Base-by-base conservation (phyloP, 768 basidiomycete species). In the Imleria badia region DNA sequence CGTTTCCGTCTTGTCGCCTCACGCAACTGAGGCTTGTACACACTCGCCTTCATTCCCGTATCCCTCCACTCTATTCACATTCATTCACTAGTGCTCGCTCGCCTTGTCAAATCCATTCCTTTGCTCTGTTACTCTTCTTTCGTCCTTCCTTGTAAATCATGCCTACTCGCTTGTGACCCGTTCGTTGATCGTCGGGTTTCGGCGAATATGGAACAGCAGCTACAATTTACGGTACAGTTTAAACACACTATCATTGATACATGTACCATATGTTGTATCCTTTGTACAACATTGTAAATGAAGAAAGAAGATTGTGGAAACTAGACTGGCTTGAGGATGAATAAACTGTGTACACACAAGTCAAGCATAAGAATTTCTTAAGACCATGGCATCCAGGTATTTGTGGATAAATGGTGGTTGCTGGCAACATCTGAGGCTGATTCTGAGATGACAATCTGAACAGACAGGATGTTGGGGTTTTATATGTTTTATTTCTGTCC, bases 221-320 rank as follows among this genome's bases (percentile, higher is more conserved):
- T 55, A 58, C 63, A 62, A 53, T 53, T 54, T 51, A 56, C 0
- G 46, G 65, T 66, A 66, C 52, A 47, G 30, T 50, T 53, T 36
- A 45, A 41, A 49, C 47, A 52, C n/a, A 45, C 42, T 34, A 44
- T 23, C 47, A 48, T 43, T n/a, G 15, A 56, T 56, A 60, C 20
- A 45, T 66, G 63, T 66, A 68, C 60, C 49, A 55, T 46, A 47
- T 31, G 39, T 54, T 66, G 63, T 62, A 60, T 47, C 31, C 43
- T 45, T 51, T 66, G 63, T 68, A 66, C 44, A 43, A 42, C 48
- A 68, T 5, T 62, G 63, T 63, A 58, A n/a, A 59, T 63, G 60
- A 58, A 56, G 30, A 64, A 59, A 34, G 33, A 45, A 46, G 45
- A 6, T 23, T 51, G 35, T 17, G 20, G 17, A 54, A 36, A 30